Evolutionary conservation across 305 asterid genomes (phyloP), one percentile per base, ranked within the genome.

Genomic region (Solanum hybrid): DNA sequence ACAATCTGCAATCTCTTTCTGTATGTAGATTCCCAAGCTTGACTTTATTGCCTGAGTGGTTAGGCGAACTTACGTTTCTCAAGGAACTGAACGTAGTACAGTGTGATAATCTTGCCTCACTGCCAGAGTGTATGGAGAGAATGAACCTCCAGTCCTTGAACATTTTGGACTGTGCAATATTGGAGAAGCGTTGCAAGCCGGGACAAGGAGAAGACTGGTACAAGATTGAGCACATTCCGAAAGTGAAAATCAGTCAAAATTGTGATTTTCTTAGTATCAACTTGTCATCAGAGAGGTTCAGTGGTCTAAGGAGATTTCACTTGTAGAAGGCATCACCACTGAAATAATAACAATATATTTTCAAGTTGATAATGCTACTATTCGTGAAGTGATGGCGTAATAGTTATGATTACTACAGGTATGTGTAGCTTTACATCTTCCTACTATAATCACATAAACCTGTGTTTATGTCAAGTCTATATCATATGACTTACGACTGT

Each of bases 21-120:
- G 64, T 80, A 24, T 6, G 86, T 80, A 80, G 35, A 80, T 80
- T 80, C 86, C 0, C 64, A 80, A 24, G 64, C 13, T 80, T 80
- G 35, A 37, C 2, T 80, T 39, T 6, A 24, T 80, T 80, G 86
- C 89, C 89, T 22, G 77, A 64, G 37, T 57, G 89, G 78, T 29
- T 85, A 46, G 29, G 31, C 4, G 76, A 64, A 20, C 31, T 57
- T 31, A 64, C 61, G 42, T 36, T 22, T 86, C 89, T 86, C 61
- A 64, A 34, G 79, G 75, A 61, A 57, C 51, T 86, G 79, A 34
- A 64, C 57, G n/a, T 86, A 34, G 33, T 22, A 33, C 46, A 57
- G 33, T 86, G 89, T 86, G 57, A 35, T 86, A 86, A 86, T 3
- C 78, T 86, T 61, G 35, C 77, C 34, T 86, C 89, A 71, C 89